Base-by-base conservation (phyloP, 2,329 filamentous ascomycete genomes). In the Neonectria faginata region DNA sequence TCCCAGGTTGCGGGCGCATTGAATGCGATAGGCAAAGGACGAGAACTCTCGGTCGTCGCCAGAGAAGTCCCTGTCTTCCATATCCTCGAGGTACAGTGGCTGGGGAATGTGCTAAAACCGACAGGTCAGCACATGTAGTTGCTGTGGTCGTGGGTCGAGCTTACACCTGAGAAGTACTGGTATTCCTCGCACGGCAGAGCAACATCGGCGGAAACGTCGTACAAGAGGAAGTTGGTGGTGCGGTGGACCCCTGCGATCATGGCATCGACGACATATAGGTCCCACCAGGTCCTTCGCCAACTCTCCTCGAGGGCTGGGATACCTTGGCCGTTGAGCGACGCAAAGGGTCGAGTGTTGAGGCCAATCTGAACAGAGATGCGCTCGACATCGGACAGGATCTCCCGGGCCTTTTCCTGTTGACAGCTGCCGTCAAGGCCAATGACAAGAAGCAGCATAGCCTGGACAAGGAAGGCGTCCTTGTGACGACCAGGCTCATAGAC, bases 231-330 rank as follows among this genome's bases (percentile, higher is more conserved):
- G 60, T 88, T 90, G 45, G 91, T 91, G 65, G 88, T 86, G 12
- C 89, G 86, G 70, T 92, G 92, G 69, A 97, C 89, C 3, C 92
- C 92, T 5, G 93, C 92, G 69, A 97, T 86, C 86, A 97, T 91
- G 59, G 91, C 92, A 75, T 97, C 93, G 14, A 93, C 86, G n/a
- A 92, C 86, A 74, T 91, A 95, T 4, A 89, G 75, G 66, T 89
- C 93, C 94, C 94, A 97, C 94, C 94, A 97, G 1, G 94, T 97
- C 63, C 94, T 86, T 18, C 93, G 87, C 87, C 93, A 91, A 76
- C 91, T 92, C 78, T 97, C 94, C 75, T 95, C 92, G 3, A 94
- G 76, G 2, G 93, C 83, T 0, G 88, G 83, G 64, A 91, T 87
- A 5, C 88, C 88, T 29, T 85, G 82, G 16, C 91, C 90, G 70